Base-by-base conservation (phyloP, 2,329 filamentous ascomycete species). In the Fusarium sp. region DNA sequence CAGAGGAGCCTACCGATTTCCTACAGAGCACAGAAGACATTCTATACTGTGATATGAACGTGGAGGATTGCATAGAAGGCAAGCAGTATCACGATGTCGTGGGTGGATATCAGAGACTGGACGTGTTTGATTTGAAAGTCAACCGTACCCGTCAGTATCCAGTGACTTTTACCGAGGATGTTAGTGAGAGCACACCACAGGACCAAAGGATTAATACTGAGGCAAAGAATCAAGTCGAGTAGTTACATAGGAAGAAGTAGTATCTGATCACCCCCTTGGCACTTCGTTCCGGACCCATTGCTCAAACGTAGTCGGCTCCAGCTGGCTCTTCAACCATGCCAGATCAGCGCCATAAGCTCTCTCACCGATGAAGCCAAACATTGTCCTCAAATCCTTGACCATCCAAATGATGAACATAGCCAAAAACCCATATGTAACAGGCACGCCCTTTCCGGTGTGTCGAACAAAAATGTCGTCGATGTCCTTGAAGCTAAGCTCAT, bases 11-110 rank as follows among this genome's bases (percentile, higher is more conserved):
- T 8, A 80, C 38, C 16, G 82, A 86, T 0, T 81, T 81, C 9
- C 60, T 90, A 16, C 86, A 88, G 31, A 71, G 80, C 0, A 79
- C 84, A 14, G 87, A 89, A 69, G 87, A 82, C 0, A 85, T 90
- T 8, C 56, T 88, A 9, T 90, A 89, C 73, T 86, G 86, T 0
- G 87, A 89, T 66, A 66, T 90, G 68, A 80, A 89, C 74, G 68
- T 89, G 6, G 81, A 82, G 0, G 81, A 85, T 5, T 88, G 86
- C 42, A 79, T 90, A 0, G 88, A 90, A 71, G 86, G 86, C 0
- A 90, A 90, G 72, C 88, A 90, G 75, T 90, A 87, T 69, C 88
- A 90, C 68, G 88, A 90, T 77, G 83, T 89, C 2, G 87, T 87
- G 2, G 88, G 88, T 1, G 87, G 87, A 0, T 90, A 90, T 78